Conservation (phyloP, 108 stramenopile genomes). For the Asterionellopsis glacialis region DNA sequence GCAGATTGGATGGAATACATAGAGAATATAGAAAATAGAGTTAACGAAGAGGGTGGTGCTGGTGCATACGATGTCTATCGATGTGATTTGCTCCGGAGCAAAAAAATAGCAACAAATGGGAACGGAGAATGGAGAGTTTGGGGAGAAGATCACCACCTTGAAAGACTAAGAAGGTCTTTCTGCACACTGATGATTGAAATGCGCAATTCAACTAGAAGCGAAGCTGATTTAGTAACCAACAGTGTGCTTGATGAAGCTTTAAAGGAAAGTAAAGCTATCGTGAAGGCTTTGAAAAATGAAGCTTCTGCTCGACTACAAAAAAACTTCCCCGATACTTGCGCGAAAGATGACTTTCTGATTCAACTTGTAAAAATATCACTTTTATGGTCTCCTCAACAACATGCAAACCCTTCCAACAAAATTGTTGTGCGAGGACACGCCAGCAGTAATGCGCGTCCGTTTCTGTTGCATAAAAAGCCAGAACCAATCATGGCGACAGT, state of each 20-base stretch:
- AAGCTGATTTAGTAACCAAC: neutral
- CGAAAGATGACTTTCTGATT: conserved; percentile 11
- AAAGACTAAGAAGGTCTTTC: conserved; percentile 38
- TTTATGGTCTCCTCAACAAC: conserved; percentile 19
- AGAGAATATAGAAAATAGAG: conserved; percentile 21
- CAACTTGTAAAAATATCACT: conserved; percentile 25
- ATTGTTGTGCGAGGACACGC: conserved; percentile 40
- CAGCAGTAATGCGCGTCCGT: conserved; percentile 6
- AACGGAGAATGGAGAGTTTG: conserved; percentile 25
- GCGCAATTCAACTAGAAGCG: neutral
- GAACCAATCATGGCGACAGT: conserved; percentile 43
- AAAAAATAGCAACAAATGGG: neutral
- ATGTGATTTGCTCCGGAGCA: conserved; percentile 24
- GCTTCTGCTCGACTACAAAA: neutral
- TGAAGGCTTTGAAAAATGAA: neutral
- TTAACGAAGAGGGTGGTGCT: conserved; percentile 22
- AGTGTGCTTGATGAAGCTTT: conserved; percentile 9
- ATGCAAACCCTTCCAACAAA: neutral
- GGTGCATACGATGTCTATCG: conserved; percentile 38
- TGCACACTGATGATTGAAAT: conserved; percentile 2
- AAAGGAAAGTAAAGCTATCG: conserved; percentile 8
- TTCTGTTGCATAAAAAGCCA: conserved; percentile 12
- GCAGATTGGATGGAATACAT: conserved; percentile 43
- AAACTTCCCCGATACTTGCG: neutral
- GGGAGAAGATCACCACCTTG: conserved; percentile 45